A percentile compares a stretch with the other conserved stretches of the same genome.
Conservation (phyloP, 164 flowering plant genomes). For the Tetrastigma voinierianum region DNA sequence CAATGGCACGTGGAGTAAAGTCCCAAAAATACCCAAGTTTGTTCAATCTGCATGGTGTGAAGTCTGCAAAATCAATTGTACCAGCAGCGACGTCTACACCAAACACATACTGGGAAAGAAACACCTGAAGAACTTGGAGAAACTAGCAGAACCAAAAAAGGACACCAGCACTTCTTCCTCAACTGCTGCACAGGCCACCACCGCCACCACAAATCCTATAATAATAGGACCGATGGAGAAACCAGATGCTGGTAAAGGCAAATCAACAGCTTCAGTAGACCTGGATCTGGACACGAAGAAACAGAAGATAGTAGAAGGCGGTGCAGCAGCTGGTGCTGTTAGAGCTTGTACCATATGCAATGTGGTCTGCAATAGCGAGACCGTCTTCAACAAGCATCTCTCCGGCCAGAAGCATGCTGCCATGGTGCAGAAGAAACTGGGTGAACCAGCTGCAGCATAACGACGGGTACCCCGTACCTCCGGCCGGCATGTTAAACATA, state of each 20-base stretch:
- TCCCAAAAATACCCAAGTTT: conserved; percentile 11
- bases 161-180: background rate
- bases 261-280: background rate
- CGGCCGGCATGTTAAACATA: too few species aligned
- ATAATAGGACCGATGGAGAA: conserved; percentile 13
- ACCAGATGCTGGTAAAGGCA: conserved; percentile 4
- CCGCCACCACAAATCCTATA: background rate
- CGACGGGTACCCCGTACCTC: too few species aligned
- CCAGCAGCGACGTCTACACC: conserved; percentile 16
- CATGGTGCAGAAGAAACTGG: conserved; percentile 25
- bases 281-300: conserved; percentile 26
- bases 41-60: conserved; percentile 30
- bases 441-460: background rate
- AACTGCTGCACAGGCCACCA: conserved; percentile 1
- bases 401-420: conserved; percentile 34
- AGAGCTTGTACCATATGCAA: conserved; percentile 29
- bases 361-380: conserved; percentile 37
- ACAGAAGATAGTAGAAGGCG: conserved; percentile 25
- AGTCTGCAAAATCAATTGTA: conserved; percentile 30
- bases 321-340: conserved; percentile 17
- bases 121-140: conserved; percentile 24
- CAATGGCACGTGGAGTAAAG: background rate
- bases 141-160: conserved; percentile 8
- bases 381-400: conserved; percentile 28
- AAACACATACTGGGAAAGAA: conserved; percentile 23